phyloP scores from a whole-genome alignment of 2,329 filamentous ascomycete genomes.

The Paecilomyces fulvus region DNA sequence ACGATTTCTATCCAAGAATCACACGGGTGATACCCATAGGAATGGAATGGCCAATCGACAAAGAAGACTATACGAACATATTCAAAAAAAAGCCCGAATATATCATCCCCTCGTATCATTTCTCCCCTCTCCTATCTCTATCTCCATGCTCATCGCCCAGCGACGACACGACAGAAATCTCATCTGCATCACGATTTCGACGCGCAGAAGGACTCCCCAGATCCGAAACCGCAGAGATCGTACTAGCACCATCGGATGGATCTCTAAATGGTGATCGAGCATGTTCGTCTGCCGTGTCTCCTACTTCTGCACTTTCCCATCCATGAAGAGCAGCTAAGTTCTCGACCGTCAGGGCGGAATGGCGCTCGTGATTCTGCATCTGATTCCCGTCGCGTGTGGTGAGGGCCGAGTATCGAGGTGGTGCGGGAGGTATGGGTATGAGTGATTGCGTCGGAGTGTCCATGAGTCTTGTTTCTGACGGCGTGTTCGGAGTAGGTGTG shows the following conservation, averaged over 20 bases:
- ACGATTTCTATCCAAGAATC: too few relatives aligned
- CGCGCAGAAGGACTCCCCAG: slow-evolving; percentile 2
- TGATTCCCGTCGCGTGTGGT: background rate
- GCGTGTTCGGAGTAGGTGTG: background rate
- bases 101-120: background rate
- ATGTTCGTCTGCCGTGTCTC: slow-evolving; percentile 1
- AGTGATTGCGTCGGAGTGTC: background rate
- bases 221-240: slow-evolving; percentile 19
- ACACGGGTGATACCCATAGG: too few relatives aligned
- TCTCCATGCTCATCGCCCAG: slow-evolving; percentile 14
- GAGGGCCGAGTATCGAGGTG: background rate
- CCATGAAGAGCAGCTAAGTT: slow-evolving; percentile 6
- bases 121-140: background rate
- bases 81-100: background rate
- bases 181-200: slow-evolving; percentile 15
- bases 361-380: background rate
- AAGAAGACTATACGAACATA: too few relatives aligned
- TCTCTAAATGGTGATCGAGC: slow-evolving; percentile 16
- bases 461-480: background rate
- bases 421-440: background rate
- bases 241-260: slow-evolving; percentile 13
- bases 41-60: too few relatives aligned
- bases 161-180: slow-evolving; percentile 25
- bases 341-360: background rate
- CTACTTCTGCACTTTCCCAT: background rate